phyloP scores from a whole-genome alignment of 208 protist genomes.

The Trichomonas gallinae region DNA sequence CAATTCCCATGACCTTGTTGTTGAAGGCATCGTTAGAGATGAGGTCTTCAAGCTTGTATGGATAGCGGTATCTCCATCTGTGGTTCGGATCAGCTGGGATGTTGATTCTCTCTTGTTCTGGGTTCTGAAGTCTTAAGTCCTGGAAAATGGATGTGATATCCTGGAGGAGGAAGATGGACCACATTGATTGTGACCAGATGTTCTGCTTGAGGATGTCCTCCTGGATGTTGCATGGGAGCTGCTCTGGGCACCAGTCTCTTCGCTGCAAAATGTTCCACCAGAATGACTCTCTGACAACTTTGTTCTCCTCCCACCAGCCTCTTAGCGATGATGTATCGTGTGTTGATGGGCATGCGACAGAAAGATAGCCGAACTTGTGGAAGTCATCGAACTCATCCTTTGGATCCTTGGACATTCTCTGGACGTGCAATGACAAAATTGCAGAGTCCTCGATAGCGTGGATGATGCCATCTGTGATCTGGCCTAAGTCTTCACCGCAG shows the following conservation, averaged over 20 bases:
- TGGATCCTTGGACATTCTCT: constrained; percentile 16
- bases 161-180: not conserved
- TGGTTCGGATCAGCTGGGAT: not conserved
- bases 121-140: not conserved
- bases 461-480: not conserved
- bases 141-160: not conserved
- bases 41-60: not conserved
- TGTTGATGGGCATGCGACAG: not conserved
- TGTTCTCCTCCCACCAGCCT: constrained; percentile 4
- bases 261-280: not conserved
- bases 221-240: not conserved
- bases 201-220: not conserved
- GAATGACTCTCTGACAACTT: not conserved
- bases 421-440: not conserved
- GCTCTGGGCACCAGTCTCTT: not conserved
- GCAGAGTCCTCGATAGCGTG: not conserved
- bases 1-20: not conserved
- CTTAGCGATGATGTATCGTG: not conserved
- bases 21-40: not conserved
- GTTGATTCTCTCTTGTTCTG: constrained; percentile 9
- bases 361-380: not conserved
- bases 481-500: not conserved
- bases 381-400: not conserved
- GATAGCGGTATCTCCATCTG: not conserved
- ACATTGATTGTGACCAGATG: not conserved